Percentiles rank a stretch among this genome's conserved stretches.
These are phyloP conservation scores for Podila clonocystis DNA, from an alignment of 192 early-diverging fungal species.

Conservation along the genomic window DNA sequence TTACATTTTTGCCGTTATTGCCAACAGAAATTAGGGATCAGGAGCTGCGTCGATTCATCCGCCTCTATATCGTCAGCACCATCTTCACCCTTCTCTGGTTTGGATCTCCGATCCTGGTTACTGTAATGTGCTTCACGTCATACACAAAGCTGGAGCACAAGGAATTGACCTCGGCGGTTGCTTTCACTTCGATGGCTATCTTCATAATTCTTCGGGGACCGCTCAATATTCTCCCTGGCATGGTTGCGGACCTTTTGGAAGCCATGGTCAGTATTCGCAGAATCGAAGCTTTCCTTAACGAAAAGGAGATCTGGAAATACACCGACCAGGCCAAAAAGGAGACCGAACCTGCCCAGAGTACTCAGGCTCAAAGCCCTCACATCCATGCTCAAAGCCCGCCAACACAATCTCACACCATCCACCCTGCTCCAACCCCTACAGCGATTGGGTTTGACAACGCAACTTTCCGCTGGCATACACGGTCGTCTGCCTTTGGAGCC, in stretches of 20 bases:
- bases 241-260: constrained; percentile 46
- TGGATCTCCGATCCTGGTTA: constrained; percentile 65
- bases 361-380: constrained; percentile 3
- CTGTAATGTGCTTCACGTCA: constrained; percentile 66
- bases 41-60: constrained; percentile 47
- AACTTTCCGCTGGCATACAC: constrained; percentile 37
- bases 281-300: constrained; percentile 79
- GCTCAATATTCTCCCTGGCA: constrained; percentile 54
- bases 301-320: constrained; percentile 73
- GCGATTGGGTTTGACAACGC: constrained; percentile 37
- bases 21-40: constrained; percentile 45
- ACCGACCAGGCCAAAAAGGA: constrained; percentile 8
- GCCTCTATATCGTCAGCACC: constrained; percentile 47
- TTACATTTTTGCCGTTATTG: not conserved
- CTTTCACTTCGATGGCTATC: constrained; percentile 76
- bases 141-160: constrained; percentile 68
- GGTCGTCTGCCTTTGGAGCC: not conserved
- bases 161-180: constrained; percentile 67
- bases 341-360: not conserved
- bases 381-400: not conserved
- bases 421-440: not conserved
- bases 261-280: constrained; percentile 60
- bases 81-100: constrained; percentile 47
- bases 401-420: not conserved
- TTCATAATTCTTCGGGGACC: constrained; percentile 63